Percentiles rank a stretch among this genome's conserved stretches.
Conservation (phyloP, 1,284 basidiomycete species). For the Fomitopsis palustris region DNA sequence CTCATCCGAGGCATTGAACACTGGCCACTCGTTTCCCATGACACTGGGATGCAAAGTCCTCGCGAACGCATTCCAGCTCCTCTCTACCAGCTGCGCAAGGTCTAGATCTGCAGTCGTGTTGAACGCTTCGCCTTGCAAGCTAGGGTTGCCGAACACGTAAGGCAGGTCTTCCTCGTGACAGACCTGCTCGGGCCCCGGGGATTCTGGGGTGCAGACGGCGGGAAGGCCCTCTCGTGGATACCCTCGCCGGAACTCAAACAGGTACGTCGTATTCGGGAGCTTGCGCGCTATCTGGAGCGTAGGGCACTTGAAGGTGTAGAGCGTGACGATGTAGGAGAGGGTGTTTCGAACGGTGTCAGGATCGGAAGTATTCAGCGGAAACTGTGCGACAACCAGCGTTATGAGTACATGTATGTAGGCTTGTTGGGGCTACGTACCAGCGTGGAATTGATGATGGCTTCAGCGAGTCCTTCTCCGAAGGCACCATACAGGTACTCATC, state of each 20-base stretch:
- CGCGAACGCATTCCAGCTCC: not conserved
- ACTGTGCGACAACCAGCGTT: not conserved
- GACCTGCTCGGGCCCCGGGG: not conserved
- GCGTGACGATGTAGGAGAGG: not conserved
- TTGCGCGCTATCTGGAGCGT: not conserved
- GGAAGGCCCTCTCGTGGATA: not conserved
- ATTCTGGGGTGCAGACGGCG: not conserved
- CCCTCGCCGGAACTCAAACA: not conserved
- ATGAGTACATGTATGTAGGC: not conserved
- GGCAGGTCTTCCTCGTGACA: not conserved
- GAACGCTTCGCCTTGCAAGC: not conserved
- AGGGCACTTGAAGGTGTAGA: not conserved
- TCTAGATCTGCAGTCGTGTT: not conserved
- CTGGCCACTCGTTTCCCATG: not conserved
- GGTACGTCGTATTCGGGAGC: not conserved
- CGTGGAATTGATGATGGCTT: not conserved
- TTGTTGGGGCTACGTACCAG: not conserved
- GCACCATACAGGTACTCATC: not conserved
- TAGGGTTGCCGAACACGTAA: not conserved
- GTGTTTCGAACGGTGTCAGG: not conserved
- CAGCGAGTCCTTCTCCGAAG: not conserved
- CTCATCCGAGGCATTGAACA: not conserved
- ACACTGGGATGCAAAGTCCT: not conserved
- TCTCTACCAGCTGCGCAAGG: not conserved
- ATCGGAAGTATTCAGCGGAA: not conserved